Percentiles rank a stretch among this genome's conserved stretches.
Conservation (phyloP, 345 rosid genomes). For the Salix suchowensis region DNA sequence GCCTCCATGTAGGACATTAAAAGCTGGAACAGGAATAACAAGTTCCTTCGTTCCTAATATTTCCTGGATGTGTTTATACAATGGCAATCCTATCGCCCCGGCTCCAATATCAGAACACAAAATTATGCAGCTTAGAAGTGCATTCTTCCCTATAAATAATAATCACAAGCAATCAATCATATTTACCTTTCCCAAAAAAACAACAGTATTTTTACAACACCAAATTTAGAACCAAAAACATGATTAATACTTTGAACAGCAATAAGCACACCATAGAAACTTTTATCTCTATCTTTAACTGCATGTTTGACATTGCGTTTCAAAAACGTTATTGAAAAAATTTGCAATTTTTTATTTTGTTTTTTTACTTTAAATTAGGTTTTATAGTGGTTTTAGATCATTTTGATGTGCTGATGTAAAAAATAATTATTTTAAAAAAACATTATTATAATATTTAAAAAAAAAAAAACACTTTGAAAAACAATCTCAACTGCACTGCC, state of each 20-base stretch:
- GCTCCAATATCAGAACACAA: conserved; percentile 28
- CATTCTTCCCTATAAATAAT: background rate
- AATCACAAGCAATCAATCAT: background rate
- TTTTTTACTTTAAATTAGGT: no score
- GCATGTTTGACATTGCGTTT: no score
- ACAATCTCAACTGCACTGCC: no score
- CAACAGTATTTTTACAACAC: conserved; percentile 32
- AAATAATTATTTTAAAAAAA: no score
- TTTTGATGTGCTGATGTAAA: no score
- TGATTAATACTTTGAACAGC: conserved; percentile 76
- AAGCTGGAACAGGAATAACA: conserved; percentile 97
- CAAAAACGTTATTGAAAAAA: no score
- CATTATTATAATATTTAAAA: no score
- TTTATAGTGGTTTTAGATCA: no score
- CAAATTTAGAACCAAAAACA: conserved; percentile 80
- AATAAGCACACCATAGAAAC: conserved; percentile 69
- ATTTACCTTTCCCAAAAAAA: background rate
- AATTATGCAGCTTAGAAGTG: background rate
- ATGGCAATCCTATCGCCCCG: conserved; percentile 82
- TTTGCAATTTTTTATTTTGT: no score
- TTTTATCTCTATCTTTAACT: conserved; percentile 85
- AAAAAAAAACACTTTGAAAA: no score
- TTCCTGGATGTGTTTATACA: conserved; percentile 92
- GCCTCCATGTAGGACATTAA: conserved; percentile 93
- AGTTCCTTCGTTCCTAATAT: conserved; percentile 84